Base-by-base conservation (phyloP, 1,139 yeast species). In the Arxiozyma telluris region DNA sequence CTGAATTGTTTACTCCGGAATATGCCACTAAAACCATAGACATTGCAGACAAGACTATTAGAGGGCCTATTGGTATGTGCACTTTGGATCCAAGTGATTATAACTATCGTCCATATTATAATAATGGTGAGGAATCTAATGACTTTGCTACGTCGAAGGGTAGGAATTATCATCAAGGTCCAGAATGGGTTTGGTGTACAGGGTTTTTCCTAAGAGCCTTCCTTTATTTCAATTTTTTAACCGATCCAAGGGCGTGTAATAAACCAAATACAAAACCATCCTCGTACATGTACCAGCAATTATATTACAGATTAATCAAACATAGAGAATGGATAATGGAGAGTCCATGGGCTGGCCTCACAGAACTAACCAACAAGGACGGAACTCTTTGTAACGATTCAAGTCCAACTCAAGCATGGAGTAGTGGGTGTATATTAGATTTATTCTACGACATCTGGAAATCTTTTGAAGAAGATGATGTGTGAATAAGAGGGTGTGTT, bases 341-440 rank as follows among this genome's bases (percentile, higher is more conserved):
- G 22, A 86, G 91, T 60, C 84, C 83, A 21, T 93, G 98, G 98
- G 89, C 95, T 0, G 98, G 98, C 0, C 73, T 93, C 59, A 83
- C 98, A 0, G 98, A 93, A 68, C 76, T 93, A 65, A 90, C 98
- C 7, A 90, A 93, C 67, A 88, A 87, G 69, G 84, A 86, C 64
- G 98, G 98, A 4, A 82, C 75, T 44, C 62, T 83, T 15, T 93
- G 98, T 69, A 64, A 70, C 18, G 98, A 93, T 68, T 87, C 96
- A 1, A 86, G 96, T 60, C 96, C 98, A 4, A 84, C 97, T 0
- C 98, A 93, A 69, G 98, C 98, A 0, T 93, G 98, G 98, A 87
- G 96, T 66, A 73, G 90, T 0, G 85, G 94, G 3, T 87, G 96
- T 63, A 72, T 93, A 57, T 72, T 93, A 51, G 98, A 93, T 67